Evolutionary conservation across 1,139 yeast species (phyloP).

Genomic region (Pichia cactophila): DNA sequence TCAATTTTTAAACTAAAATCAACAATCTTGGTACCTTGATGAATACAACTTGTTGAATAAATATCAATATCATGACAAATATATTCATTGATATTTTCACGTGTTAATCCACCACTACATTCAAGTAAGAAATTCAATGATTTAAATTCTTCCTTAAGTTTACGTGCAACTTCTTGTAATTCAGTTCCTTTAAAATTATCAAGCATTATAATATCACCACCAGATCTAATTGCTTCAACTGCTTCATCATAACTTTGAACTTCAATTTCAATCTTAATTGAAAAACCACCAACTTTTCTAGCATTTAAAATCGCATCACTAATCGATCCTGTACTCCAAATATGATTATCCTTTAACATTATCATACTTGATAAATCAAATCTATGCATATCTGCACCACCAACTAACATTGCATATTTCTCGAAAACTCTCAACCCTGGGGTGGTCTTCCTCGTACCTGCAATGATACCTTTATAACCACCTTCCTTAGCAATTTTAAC

Average conservation of each 20-base stretch:
- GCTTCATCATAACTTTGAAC: conserved; percentile 81
- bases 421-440: conserved; percentile 87
- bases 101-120: conserved; percentile 85
- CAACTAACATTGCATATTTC: conserved; percentile 90
- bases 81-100: conserved; percentile 56
- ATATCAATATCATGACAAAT: conserved; percentile 79
- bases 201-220: conserved; percentile 93
- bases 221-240: conserved; percentile 84
- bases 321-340: conserved; percentile 88
- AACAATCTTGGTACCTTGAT: conserved; percentile 76
- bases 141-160: no score
- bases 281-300: conserved; percentile 76
- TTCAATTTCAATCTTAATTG: conserved; percentile 88
- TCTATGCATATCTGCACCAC: conserved; percentile 90
- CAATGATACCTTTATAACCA: conserved; percentile 80
- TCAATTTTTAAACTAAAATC: conserved; percentile 78
- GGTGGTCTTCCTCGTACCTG: conserved; percentile 98
- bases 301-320: conserved; percentile 77
- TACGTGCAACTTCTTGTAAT: conserved; percentile 53
- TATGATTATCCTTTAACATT: conserved; percentile 92
- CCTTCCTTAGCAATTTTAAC: conserved; percentile 53
- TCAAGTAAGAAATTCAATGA: conserved; percentile 36
- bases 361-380: conserved; percentile 92
- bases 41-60: conserved; percentile 88
- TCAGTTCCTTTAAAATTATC: conserved; percentile 76